Base-by-base conservation (phyloP, 331 rosid genomes). In the Arachis monticola region DNA sequence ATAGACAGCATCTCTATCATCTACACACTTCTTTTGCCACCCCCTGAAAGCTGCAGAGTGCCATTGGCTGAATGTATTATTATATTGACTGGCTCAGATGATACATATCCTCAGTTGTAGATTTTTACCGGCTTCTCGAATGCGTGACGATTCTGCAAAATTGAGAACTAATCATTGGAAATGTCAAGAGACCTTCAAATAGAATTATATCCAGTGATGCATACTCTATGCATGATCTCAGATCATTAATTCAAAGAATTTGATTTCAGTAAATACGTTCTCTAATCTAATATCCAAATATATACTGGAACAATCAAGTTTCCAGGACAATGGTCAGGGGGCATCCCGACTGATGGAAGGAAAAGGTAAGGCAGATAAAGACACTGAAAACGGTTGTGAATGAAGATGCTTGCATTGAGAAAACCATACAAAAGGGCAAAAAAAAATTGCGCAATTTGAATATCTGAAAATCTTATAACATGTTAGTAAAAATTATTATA, bases 91-190 rank as follows among this genome's bases (percentile, higher is more conserved):
- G 72, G 53, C 35, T 12, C 10, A 58, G 64, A 66, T 9, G 72
- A 56, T 13, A n/a, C 27, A 47, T n/a, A 69, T 10, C 52, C 58
- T 45, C 81, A 92, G 75, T 90, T 85, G 84, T 84, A 90, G 78
- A 92, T 92, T 84, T 87, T 90, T 63, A 92, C 94, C 10, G 98
- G 84, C 84, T 88, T 92, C 88, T 92, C 98, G 58, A 70, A 88
- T 2, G 91, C 64, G 60, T 86, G 92, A 51, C 91, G 98, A 75
- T 84, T 90, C 98, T 90, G 98, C 92, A 85, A 80, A 65, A 77
- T 78, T 85, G 73, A 61, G 30, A 77, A 77, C 60, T 60, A 46
- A 60, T 77, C 60, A 72, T 65, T 76, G 57, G 51, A 60, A 83
- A 46, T 42, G 22, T 38, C 64, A 12, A 12, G 22, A 72, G 67